phyloP scores from a whole-genome alignment of 768 basidiomycete genomes.

The Hysterangium stoloniferum region DNA sequence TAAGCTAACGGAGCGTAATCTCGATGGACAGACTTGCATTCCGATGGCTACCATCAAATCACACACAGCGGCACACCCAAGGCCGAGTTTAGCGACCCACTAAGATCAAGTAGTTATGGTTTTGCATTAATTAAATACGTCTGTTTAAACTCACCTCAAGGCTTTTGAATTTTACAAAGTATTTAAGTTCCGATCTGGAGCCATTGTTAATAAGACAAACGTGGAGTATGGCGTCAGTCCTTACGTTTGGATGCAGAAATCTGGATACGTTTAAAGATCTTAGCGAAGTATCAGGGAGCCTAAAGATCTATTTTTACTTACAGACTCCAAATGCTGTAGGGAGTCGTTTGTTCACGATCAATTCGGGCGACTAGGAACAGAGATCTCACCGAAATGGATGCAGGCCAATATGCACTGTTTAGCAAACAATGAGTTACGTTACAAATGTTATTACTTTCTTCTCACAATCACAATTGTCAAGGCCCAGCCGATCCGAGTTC shows the following conservation, averaged over 20 bases:
- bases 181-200: constrained; percentile 20
- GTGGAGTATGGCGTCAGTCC: no score
- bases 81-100: constrained; percentile 44
- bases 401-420: constrained; percentile 31
- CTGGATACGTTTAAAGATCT: constrained; percentile 11
- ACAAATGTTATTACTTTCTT: no score
- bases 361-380: constrained; percentile 15
- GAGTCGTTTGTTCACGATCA: background rate
- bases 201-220: no score
- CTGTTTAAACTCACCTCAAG: constrained; percentile 22
- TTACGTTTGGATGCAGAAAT: constrained; percentile 11
- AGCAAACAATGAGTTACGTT: no score
- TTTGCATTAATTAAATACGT: constrained; percentile 24
- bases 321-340: constrained; percentile 8
- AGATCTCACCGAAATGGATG: constrained; percentile 35
- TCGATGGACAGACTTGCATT: constrained; percentile 40
- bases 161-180: constrained; percentile 26
- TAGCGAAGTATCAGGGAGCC: constrained; percentile 1
- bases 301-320: background rate
- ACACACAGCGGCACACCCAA: constrained; percentile 39
- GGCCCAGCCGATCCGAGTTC: constrained; percentile 19
- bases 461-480: constrained; percentile 38
- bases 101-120: constrained; percentile 14
- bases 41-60: constrained; percentile 42
- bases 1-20: no score